phyloP scores from a whole-genome alignment of 176 grass and related monocot genomes.

The Elymus sibiricus region DNA sequence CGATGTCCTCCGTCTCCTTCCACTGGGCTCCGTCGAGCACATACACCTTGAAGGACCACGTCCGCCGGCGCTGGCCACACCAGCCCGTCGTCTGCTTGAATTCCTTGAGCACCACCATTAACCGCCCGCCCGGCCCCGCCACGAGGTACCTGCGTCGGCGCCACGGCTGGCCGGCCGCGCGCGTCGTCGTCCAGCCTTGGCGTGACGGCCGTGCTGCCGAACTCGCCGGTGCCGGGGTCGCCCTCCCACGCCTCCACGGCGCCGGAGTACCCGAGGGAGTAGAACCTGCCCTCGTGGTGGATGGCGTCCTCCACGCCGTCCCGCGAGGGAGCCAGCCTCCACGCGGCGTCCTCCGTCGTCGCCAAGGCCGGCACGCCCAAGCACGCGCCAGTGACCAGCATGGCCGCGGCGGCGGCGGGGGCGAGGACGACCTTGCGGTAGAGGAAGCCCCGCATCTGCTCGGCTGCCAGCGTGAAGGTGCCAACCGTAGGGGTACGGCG shows the following conservation, averaged over 20 bases:
- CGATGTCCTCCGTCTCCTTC: background rate
- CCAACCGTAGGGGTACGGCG: background rate
- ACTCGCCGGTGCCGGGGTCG: background rate
- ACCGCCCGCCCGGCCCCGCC: background rate
- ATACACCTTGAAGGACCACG: background rate
- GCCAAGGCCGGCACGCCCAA: background rate
- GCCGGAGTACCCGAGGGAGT: background rate
- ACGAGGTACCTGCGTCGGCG: background rate
- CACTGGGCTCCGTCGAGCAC: background rate
- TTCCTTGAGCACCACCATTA: background rate
- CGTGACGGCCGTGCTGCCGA: background rate
- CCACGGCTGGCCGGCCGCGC: background rate
- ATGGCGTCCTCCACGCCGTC: background rate
- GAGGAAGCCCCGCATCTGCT: background rate
- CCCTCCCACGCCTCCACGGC: background rate
- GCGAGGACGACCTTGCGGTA: background rate
- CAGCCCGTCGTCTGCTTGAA: background rate
- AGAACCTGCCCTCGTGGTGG: background rate
- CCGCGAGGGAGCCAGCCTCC: background rate
- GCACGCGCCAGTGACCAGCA: background rate
- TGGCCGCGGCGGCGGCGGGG: background rate
- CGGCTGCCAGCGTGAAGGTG: background rate
- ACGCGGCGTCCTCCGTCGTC: background rate
- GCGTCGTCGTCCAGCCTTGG: background rate
- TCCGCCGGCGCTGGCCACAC: background rate